Evolutionary conservation across 2,329 filamentous ascomycete species (phyloP).

Genomic region (Diaporthe aspalathi): DNA sequence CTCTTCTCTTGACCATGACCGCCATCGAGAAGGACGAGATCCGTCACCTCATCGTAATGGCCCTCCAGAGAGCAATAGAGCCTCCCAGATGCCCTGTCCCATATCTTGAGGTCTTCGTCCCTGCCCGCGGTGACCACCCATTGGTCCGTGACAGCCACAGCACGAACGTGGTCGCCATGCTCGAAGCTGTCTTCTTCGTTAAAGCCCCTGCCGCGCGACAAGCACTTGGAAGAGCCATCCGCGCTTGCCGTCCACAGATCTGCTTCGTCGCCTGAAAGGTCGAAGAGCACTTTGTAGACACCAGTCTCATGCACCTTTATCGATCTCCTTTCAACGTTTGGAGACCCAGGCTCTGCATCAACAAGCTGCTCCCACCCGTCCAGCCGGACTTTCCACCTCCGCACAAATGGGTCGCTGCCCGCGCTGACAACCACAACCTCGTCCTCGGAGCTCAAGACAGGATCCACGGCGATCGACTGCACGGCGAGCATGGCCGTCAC

Average conservation of each 20-base stretch:
- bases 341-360: slow-evolving; percentile 56
- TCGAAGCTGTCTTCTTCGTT: slow-evolving; percentile 76
- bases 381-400: slow-evolving; percentile 76
- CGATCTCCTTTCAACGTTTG: slow-evolving; percentile 57
- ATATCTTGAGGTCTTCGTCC: slow-evolving; percentile 91
- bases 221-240: slow-evolving; percentile 87
- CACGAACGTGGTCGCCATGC: slow-evolving; percentile 92
- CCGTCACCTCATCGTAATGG: slow-evolving; percentile 94
- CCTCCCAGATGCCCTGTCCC: slow-evolving; percentile 80
- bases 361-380: slow-evolving; percentile 65
- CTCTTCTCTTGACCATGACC: slow-evolving; percentile 53
- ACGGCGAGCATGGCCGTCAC: slow-evolving; percentile 78
- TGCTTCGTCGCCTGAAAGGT: slow-evolving; percentile 67
- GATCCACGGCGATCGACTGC: slow-evolving; percentile 82
- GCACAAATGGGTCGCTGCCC: slow-evolving; percentile 83
- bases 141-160: slow-evolving; percentile 78
- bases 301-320: slow-evolving; percentile 90
- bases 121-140: slow-evolving; percentile 90
- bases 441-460: slow-evolving; percentile 63
- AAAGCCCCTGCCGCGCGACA: slow-evolving; percentile 77
- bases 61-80: slow-evolving; percentile 80
- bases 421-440: slow-evolving; percentile 77
- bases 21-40: slow-evolving; percentile 71
- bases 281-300: slow-evolving; percentile 84
- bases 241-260: slow-evolving; percentile 95